phyloP scores from a whole-genome alignment of 2,329 filamentous ascomycete species.

The Corniculantispora saksenae region DNA sequence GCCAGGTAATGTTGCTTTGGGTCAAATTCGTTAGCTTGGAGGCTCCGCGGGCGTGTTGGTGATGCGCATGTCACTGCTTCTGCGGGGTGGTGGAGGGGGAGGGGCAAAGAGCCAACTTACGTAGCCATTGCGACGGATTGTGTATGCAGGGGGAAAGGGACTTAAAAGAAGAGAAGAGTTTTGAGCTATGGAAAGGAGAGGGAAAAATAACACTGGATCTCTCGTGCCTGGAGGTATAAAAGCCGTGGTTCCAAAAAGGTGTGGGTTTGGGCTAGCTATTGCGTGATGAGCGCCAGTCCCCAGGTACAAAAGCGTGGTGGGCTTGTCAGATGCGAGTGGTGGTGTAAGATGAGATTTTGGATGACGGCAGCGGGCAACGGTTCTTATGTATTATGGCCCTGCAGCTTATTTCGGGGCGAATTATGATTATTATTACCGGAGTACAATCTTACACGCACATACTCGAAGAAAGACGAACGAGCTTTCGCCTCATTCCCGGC shows the following conservation, averaged over 20 bases:
- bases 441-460: neutral
- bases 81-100: constrained; percentile 20
- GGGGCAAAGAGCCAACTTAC: constrained; percentile 27
- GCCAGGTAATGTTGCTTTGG: constrained; percentile 85
- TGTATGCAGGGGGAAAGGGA: neutral
- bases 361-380: neutral
- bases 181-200: neutral
- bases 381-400: neutral
- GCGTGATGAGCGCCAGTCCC: constrained; percentile 10
- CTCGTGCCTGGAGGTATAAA: neutral
- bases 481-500: neutral
- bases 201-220: neutral
- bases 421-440: neutral
- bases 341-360: constrained; percentile 10
- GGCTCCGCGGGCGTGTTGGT: constrained; percentile 17
- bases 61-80: constrained; percentile 12
- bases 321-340: neutral
- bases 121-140: constrained; percentile 33
- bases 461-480: neutral
- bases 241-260: neutral
- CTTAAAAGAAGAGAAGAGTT: neutral
- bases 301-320: neutral
- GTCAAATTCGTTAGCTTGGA: too few species aligned
- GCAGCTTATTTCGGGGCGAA: neutral
- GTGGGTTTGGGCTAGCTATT: constrained; percentile 20